Conservation (phyloP, 2,329 filamentous ascomycete species). For the Chrysoporthe deuterocubensis region DNA sequence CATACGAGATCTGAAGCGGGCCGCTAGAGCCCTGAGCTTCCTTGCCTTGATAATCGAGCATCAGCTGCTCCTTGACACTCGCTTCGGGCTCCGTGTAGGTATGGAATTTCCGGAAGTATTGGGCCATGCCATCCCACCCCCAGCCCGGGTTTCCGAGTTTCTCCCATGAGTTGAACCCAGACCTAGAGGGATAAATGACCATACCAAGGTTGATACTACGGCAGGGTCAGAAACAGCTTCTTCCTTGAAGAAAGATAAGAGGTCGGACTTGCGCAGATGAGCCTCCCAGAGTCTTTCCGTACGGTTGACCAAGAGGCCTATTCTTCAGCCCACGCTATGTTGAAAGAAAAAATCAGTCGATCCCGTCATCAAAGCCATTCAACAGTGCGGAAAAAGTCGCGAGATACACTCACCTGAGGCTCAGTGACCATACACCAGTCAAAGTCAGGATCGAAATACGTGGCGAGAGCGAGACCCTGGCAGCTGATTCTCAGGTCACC, state of each 20-base stretch:
- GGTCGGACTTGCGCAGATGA: constrained; percentile 17
- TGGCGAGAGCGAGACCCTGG: constrained; percentile 40
- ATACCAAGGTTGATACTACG: constrained; percentile 35
- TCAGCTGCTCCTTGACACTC: constrained; percentile 34
- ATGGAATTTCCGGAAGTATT: constrained; percentile 42
- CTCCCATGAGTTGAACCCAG: constrained; percentile 37
- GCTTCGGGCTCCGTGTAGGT: constrained; percentile 37
- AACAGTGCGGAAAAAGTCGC: neutral
- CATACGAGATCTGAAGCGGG: constrained; percentile 43
- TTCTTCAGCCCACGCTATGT: constrained; percentile 35
- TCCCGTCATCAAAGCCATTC: neutral
- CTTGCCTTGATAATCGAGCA: constrained; percentile 38
- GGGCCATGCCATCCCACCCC: constrained; percentile 35
- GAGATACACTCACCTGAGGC: neutral
- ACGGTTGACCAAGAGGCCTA: constrained; percentile 11
- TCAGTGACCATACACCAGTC: constrained; percentile 46
- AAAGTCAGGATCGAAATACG: constrained; percentile 43
- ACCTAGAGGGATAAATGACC: constrained; percentile 35
- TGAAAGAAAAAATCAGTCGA: neutral
- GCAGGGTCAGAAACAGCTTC: neutral
- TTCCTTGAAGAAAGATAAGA: no score
- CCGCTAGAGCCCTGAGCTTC: constrained; percentile 37
- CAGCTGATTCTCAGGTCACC: constrained; percentile 42
- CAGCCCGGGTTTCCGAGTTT: constrained; percentile 36
- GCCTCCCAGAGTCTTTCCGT: constrained; percentile 18